Conservation (phyloP, 1,139 yeast species). For the Casaregolazyma lundiana region DNA sequence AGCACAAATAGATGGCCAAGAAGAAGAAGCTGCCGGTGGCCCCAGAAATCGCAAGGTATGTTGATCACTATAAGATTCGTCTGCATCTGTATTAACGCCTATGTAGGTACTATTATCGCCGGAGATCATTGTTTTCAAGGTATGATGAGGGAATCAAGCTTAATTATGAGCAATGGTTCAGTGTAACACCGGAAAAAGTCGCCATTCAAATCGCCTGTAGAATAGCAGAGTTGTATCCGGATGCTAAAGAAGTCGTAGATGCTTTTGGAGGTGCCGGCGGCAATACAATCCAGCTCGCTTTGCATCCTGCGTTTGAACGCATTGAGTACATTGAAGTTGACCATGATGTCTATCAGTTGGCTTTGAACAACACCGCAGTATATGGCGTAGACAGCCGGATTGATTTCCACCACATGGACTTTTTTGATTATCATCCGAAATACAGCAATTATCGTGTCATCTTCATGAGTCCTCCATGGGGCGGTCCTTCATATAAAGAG, state of each 20-base stretch:
- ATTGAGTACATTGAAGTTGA: constrained; percentile 69
- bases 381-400: constrained; percentile 49
- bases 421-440: constrained; percentile 25
- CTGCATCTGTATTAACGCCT: constrained; percentile 1
- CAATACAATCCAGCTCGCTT: constrained; percentile 73
- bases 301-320: constrained; percentile 12
- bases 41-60: constrained; percentile 5
- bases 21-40: constrained; percentile 7
- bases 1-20: constrained; percentile 4
- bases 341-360: constrained; percentile 57
- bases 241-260: constrained; percentile 49
- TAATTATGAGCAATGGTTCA: constrained; percentile 79
- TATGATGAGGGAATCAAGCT: constrained; percentile 70
- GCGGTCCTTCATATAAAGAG: constrained; percentile 68
- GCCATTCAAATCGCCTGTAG: constrained; percentile 58
- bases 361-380: constrained; percentile 65
- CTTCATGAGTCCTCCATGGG: constrained; percentile 96
- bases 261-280: constrained; percentile 97
- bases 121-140: constrained; percentile 54
- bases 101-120: constrained; percentile 54
- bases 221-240: constrained; percentile 46
- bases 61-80: background rate
- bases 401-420: constrained; percentile 24
- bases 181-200: constrained; percentile 81
- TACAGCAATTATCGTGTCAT: constrained; percentile 47